These are phyloP conservation scores for Orbilia quercus DNA, from an alignment of 2,329 filamentous ascomycete genomes.

Conservation along the genomic window DNA sequence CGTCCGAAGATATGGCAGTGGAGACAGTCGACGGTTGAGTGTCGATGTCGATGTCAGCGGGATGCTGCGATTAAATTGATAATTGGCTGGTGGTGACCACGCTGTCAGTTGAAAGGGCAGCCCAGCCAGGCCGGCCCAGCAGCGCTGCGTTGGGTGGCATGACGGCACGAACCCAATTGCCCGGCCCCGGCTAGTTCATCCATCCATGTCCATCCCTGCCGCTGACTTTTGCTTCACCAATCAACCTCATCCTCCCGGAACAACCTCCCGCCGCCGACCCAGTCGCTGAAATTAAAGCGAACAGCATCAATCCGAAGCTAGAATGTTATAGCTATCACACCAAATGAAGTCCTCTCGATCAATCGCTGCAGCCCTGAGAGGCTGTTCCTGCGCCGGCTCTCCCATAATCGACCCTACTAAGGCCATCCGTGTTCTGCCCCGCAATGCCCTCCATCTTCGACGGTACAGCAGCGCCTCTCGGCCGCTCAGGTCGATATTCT, in stretches of 20 bases:
- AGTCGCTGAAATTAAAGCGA: neutral
- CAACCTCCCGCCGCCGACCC: too few species aligned
- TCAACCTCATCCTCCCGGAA: neutral
- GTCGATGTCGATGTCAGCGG: constrained; percentile 4
- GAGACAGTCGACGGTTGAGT: neutral
- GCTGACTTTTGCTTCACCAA: constrained; percentile 27
- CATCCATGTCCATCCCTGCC: neutral
- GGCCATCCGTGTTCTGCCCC: constrained; percentile 35
- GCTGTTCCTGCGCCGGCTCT: constrained; percentile 31
- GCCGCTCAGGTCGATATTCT: constrained; percentile 46
- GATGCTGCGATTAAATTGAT: neutral
- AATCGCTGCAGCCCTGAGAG: constrained; percentile 26
- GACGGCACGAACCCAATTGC: constrained; percentile 31
- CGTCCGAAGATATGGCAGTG: too few species aligned
- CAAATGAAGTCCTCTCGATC: constrained; percentile 52
- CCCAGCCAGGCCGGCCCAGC: neutral
- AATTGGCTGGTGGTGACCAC: constrained; percentile 40
- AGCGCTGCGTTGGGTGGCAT: too few species aligned
- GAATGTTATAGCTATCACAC: constrained; percentile 31
- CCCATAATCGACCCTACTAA: constrained; percentile 23
- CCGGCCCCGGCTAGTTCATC: constrained; percentile 10
- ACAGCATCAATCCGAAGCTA: neutral
- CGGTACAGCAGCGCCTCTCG: constrained; percentile 41
- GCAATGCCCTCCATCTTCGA: constrained; percentile 32
- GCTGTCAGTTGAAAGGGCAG: constrained; percentile 34